These are phyloP conservation scores for Phaseolus lunatus DNA, from an alignment of 306 rosid genomes.

Conservation along the genomic window DNA sequence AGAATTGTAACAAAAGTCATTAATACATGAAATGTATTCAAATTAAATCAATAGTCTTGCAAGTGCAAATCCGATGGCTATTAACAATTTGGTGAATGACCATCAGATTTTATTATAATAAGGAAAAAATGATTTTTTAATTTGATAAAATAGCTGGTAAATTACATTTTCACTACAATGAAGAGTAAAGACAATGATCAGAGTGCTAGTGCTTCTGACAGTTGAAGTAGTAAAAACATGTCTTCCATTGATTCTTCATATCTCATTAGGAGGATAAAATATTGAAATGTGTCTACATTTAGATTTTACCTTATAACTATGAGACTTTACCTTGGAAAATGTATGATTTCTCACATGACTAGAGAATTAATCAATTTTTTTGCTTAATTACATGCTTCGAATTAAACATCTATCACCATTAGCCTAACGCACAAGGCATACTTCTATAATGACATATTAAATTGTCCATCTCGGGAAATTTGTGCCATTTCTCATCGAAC, in stretches of 20 bases:
- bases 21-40: slow-evolving; percentile 7
- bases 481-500: slow-evolving; percentile 44
- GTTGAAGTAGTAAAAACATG: neutral
- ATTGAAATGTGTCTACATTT: neutral
- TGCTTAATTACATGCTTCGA: neutral
- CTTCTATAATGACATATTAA: neutral
- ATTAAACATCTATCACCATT: neutral
- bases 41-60: neutral
- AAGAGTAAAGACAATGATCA: neutral
- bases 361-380: neutral
- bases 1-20: slow-evolving; percentile 16
- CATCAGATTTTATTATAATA: neutral
- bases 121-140: neutral
- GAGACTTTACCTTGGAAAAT: slow-evolving; percentile 6
- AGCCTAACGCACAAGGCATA: neutral
- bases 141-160: neutral
- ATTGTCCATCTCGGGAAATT: neutral
- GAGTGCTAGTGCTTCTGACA: neutral
- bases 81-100: neutral
- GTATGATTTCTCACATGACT: neutral
- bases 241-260: slow-evolving; percentile 10
- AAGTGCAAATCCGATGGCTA: slow-evolving; percentile 17
- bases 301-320: neutral
- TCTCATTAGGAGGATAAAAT: neutral
- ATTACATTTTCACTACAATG: neutral